Evolutionary conservation across 495 filamentous ascomycete genomes (phyloP), one percentile per base, ranked within the genome.

Genomic region (Mycothermus thermophilus): DNA sequence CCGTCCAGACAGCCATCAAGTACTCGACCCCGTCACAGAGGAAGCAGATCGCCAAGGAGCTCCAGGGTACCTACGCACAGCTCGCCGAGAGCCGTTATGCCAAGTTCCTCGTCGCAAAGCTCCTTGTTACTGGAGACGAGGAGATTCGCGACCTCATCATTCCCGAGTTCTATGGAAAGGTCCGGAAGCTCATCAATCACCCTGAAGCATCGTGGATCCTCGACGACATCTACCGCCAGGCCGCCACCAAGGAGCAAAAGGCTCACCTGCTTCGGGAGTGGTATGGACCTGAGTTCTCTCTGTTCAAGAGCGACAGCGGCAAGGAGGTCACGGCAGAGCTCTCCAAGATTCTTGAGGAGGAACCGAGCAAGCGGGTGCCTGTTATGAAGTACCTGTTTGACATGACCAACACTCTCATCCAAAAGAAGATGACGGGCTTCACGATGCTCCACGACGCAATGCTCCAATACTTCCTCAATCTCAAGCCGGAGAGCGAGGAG

Each of bases 391-490:
- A 79, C 50, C 66, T 95, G 23, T 70, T 75, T 41, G 80, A 87
- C 41, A 66, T 93, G 46, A 83, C 87, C 60, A 93, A 94, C 54
- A 71, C 77, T 37, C 71, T 96, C 15, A 67, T 95, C 34, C 85
- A 95, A 62, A 99, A 99, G 70, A 86, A 92, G 60, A 74, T 83
- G 46, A 88, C 85, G 10, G 85, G 80, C 5, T 99, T 96, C 58
- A 93, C 85, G 1, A 87, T 96, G 66, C 69, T 96, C 4, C 92
- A 99, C 55, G 88, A 92, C 43, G 92, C 90, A 14, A 93, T 96
- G 88, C 72, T 95, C 30, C 86, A 99, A 51, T 96, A 95, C 54
- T 90, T 85, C 59, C 66, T 83, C 30, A 86, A 80, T 50, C 71
- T 75, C 29, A 79, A 77, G 32, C 64, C 74, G 9, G 83, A 77